These are phyloP conservation scores for Macroventuria anomochaeta DNA, from an alignment of 2,329 filamentous ascomycete genomes.

Conservation along the genomic window DNA sequence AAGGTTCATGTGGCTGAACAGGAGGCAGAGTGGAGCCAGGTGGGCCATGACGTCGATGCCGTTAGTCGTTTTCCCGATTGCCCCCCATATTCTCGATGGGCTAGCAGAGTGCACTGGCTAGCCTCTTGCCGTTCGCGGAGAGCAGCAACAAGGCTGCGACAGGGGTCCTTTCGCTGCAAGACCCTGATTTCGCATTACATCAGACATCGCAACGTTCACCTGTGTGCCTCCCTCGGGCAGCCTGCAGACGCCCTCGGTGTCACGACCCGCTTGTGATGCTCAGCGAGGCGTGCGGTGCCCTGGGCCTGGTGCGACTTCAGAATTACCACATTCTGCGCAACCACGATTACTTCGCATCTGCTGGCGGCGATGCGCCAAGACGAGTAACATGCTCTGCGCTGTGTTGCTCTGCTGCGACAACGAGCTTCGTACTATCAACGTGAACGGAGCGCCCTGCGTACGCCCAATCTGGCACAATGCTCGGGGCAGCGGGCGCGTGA, in stretches of 20 bases:
- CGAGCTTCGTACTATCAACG: not conserved
- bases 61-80: slow-evolving; percentile 21
- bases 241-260: slow-evolving; percentile 9
- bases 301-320: not conserved
- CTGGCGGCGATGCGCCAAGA: not conserved
- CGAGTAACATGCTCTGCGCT: not conserved
- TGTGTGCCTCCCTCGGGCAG: slow-evolving; percentile 8
- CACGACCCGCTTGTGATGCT: not conserved
- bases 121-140: slow-evolving; percentile 14
- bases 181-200: slow-evolving; percentile 36
- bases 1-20: slow-evolving; percentile 26
- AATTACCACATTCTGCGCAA: not conserved
- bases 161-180: slow-evolving; percentile 17
- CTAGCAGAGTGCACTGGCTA: slow-evolving; percentile 4
- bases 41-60: slow-evolving; percentile 25
- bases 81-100: slow-evolving; percentile 26
- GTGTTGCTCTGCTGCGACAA: not conserved
- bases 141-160: slow-evolving; percentile 18
- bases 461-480: not conserved
- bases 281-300: not conserved
- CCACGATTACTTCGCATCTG: not conserved
- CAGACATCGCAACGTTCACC: slow-evolving; percentile 26
- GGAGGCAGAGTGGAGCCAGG: not conserved
- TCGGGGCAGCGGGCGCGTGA: slow-evolving; percentile 10
- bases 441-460: slow-evolving; percentile 1